Base-by-base conservation (phyloP, 2,329 filamentous ascomycete genomes). In the Cordyceps cateniannulata region DNA sequence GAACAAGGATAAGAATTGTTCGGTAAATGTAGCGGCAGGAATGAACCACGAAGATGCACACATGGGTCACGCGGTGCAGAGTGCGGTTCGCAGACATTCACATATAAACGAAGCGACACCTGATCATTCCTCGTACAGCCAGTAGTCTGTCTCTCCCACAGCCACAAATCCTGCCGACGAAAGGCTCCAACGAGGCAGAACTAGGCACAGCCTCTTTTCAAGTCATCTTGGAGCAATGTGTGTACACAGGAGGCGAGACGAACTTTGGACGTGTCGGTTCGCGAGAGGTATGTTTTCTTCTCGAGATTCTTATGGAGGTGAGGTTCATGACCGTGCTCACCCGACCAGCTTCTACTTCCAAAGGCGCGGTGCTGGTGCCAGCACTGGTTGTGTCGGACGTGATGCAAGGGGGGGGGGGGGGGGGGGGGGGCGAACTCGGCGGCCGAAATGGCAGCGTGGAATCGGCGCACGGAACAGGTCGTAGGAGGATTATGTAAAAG, bases 321-420 rank as follows among this genome's bases (percentile, higher is more conserved):
- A n/a, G n/a, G n/a, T n/a, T n/a, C n/a, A n/a, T n/a, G n/a, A n/a
- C n/a, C n/a, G n/a, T n/a, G n/a, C n/a, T n/a, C n/a, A n/a, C n/a
- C n/a, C n/a, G n/a, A n/a, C n/a, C n/a, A n/a, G n/a, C n/a, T n/a
- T 12, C 8, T 35, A 29, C 27, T 29, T 29, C 5, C 5, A 5
- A 29, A 29, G 4, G 27, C 4, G 16, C 77, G 75, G 0, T 57
- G 45, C 1, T 82, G 79, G 79, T 71, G 81, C 62, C 68, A 75
- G 44, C 81, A 83, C 64, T 78, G 80, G 35, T 76, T 79, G 65
- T 79, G n/a, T n/a, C n/a, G n/a, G n/a, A n/a, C n/a, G n/a, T 80
- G 66, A 20, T 62, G 49, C 42, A 67, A 66, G 3, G 79, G 78
- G 66, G 58, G 65, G 32, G 69, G 72, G 60, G 68, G 69, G 20